phyloP scores from a whole-genome alignment of 2,329 filamentous ascomycete species.

The Pyricularia pennisetigena region DNA sequence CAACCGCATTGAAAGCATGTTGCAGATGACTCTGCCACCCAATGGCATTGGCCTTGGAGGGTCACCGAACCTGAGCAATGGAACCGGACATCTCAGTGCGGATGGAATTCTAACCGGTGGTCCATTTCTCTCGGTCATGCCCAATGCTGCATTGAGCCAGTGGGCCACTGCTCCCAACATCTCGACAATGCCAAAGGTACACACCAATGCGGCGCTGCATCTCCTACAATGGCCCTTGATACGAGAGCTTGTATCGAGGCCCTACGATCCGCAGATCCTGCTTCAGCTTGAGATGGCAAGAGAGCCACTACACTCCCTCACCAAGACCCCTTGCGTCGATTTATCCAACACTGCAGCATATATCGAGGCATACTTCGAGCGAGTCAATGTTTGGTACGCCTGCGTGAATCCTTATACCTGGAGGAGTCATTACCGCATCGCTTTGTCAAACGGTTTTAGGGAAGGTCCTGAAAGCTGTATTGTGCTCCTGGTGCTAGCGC shows the following conservation, averaged over 20 bases:
- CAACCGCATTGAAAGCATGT: constrained; percentile 64
- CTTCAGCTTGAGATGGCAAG: constrained; percentile 73
- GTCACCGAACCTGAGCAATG: constrained; percentile 56
- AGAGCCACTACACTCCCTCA: constrained; percentile 60
- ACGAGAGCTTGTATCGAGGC: constrained; percentile 63
- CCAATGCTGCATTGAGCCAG: constrained; percentile 58
- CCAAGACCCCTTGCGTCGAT: constrained; percentile 57
- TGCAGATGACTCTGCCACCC: constrained; percentile 58
- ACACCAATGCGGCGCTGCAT: constrained; percentile 72
- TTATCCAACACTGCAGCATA: constrained; percentile 66
- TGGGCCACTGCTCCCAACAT: constrained; percentile 54
- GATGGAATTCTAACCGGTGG: constrained; percentile 42
- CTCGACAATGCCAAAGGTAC: constrained; percentile 76
- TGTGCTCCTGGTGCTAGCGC: constrained; percentile 65
- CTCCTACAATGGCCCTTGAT: constrained; percentile 75
- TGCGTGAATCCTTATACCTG: constrained; percentile 78
- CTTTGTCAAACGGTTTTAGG: constrained; percentile 65
- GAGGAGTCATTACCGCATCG: constrained; percentile 64
- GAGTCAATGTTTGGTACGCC: constrained; percentile 78
- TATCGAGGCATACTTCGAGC: constrained; percentile 69
- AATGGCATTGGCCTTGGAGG: constrained; percentile 42
- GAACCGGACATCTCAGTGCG: constrained; percentile 44
- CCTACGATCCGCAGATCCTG: constrained; percentile 73
- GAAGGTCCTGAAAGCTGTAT: constrained; percentile 77
- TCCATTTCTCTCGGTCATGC: constrained; percentile 44